Evolutionary conservation across 768 basidiomycete genomes (phyloP), one percentile per base, ranked within the genome.

Genomic region (Paxillus ammoniavirescens): DNA sequence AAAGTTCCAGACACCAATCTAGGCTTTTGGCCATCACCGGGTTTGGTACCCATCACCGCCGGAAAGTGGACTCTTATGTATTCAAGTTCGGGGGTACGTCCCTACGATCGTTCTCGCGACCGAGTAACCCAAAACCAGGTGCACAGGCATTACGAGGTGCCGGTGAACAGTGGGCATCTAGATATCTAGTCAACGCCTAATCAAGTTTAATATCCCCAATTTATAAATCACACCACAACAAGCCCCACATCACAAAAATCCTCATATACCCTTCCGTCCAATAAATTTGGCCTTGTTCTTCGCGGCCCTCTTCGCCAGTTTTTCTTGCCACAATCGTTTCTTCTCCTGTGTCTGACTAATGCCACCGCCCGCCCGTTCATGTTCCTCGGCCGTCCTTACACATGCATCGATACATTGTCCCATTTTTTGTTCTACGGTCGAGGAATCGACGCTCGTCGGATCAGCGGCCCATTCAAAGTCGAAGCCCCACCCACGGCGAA

Each of bases 401-500:
- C 84, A 79, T 28, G 72, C 72, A 47, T 83, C 82, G 49, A 91
- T 87, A 66, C 84, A 84, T 17, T 64, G 68, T 63, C 87, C 89
- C 88, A 91, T 92, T 65, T 82, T 82, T 30, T 69, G 66, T 65
- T 88, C 86, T 3, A 89, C 70, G 33, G 69, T 65, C 41, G 62
- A 49, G 60, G 35, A 35, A 14, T 35, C 54, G 47, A 38, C 49
- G 40, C 40, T 52, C 17, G 50, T 55, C 10, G 57, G 42, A 40
- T 63, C 59, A 13, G 62, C 50, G 13, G 74, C 69, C 89, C 89
- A 90, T 68, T 91, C 86, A 55, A 92, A 82, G 70, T 92, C 90
- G 64, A 92, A 91, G 48, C 90, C 90, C 90, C 90, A 92, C 2
- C 88, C 89, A 47, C 80, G 82, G n/a, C 71, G 72, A 42, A 65